These are phyloP conservation scores for Cyberlindnera galapagoensis DNA, from an alignment of 805 yeast genomes.

Conservation along the genomic window DNA sequence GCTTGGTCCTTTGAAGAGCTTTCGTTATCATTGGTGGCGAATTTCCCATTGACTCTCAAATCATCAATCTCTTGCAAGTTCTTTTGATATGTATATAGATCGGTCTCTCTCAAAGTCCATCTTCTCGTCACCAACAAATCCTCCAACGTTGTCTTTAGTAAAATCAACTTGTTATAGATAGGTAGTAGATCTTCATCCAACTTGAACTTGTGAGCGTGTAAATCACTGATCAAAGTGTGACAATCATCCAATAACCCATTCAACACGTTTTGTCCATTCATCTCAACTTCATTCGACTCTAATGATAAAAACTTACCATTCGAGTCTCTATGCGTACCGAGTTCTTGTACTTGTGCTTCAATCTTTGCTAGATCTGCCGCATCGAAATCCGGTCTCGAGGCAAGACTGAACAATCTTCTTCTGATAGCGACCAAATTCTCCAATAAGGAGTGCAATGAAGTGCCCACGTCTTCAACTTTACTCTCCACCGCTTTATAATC, in stretches of 20 bases:
- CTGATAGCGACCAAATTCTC: slow-evolving; percentile 58
- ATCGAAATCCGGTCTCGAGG: slow-evolving; percentile 31
- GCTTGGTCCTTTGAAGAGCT: slow-evolving; percentile 44
- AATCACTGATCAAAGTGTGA: slow-evolving; percentile 64
- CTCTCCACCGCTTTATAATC: slow-evolving; percentile 52
- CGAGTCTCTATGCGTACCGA: slow-evolving; percentile 46
- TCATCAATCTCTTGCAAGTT: slow-evolving; percentile 69
- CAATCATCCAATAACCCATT: slow-evolving; percentile 83
- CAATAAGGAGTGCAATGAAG: slow-evolving; percentile 43
- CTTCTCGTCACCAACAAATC: slow-evolving; percentile 85
- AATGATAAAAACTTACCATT: slow-evolving; percentile 46
- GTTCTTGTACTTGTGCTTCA: slow-evolving; percentile 31
- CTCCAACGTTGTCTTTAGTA: slow-evolving; percentile 68
- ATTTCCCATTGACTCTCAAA: slow-evolving; percentile 55
- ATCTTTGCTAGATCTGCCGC: slow-evolving; percentile 28
- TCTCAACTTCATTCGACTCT: slow-evolving; percentile 27
- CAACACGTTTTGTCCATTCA: slow-evolving; percentile 41
- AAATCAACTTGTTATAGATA: slow-evolving; percentile 56
- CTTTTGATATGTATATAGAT: slow-evolving; percentile 77
- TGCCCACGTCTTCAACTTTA: slow-evolving; percentile 46
- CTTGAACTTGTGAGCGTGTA: slow-evolving; percentile 37
- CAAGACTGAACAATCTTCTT: slow-evolving; percentile 50
- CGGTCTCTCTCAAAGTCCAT: slow-evolving; percentile 97
- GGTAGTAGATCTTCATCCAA: slow-evolving; percentile 47
- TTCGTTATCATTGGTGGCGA: slow-evolving; percentile 27